A percentile compares a stretch with the other conserved stretches of the same genome.
phyloP scores from a whole-genome alignment of 768 basidiomycete species.

The Boletus sp. region DNA sequence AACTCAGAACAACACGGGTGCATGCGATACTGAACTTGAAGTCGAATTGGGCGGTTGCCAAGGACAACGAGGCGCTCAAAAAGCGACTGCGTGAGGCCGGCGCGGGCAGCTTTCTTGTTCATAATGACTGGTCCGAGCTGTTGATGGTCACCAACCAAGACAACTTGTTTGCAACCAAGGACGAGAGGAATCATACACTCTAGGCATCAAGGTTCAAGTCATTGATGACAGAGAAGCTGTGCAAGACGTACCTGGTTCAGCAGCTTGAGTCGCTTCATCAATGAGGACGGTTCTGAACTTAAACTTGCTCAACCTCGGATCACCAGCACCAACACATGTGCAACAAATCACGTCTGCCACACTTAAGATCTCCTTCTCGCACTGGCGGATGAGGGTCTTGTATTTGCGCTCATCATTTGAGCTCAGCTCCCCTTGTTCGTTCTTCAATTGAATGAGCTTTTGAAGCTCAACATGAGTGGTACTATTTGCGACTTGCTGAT shows the following conservation, averaged over 20 bases:
- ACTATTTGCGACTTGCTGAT: conserved; percentile 96
- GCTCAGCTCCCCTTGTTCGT: conserved; percentile 95
- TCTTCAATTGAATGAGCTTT: conserved; percentile 97
- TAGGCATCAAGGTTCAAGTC: conserved; percentile 31
- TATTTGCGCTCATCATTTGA: conserved; percentile 97
- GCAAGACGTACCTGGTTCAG: conserved; percentile 75
- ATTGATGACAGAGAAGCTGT: neutral
- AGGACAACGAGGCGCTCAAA: conserved; percentile 97
- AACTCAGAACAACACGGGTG: conserved; percentile 99
- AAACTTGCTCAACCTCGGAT: conserved; percentile 92
- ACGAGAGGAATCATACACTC: conserved; percentile 99
- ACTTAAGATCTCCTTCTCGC: conserved; percentile 94
- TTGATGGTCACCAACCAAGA: conserved; percentile 94
- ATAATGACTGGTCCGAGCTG: conserved; percentile 99
- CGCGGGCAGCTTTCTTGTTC: conserved; percentile 99
- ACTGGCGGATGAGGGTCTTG: conserved; percentile 90
- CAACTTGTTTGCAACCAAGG: conserved; percentile 97
- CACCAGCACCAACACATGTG: conserved; percentile 97
- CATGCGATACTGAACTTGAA: conserved; percentile 99
- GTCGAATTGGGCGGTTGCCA: conserved; percentile 92
- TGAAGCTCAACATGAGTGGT: conserved; percentile 95
- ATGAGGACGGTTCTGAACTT: conserved; percentile 99
- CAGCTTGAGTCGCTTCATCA: conserved; percentile 97
- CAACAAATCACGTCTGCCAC: conserved; percentile 98
- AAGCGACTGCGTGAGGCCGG: conserved; percentile 95